These are phyloP conservation scores for Aspergillus leporis DNA, from an alignment of 495 filamentous ascomycete species.

Conservation along the genomic window DNA sequence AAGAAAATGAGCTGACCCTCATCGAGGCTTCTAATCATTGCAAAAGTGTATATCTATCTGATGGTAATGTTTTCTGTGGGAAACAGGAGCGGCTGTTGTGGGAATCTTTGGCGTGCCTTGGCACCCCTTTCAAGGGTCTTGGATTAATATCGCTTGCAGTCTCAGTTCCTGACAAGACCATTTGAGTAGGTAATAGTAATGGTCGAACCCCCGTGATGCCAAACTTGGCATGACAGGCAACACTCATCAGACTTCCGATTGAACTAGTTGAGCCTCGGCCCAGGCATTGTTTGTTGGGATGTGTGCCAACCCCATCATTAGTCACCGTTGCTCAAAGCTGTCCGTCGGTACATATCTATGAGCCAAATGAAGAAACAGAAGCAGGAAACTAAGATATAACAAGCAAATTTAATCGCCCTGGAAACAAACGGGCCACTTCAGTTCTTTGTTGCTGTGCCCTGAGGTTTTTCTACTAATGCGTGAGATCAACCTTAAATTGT, in stretches of 20 bases:
- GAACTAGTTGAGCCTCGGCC: no score
- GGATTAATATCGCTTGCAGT: neutral
- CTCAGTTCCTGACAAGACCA: neutral
- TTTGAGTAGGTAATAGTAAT: neutral
- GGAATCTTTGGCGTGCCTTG: neutral
- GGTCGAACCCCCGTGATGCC: neutral
- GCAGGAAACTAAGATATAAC: neutral
- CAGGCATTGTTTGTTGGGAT: neutral
- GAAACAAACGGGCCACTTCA: neutral
- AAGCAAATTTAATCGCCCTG: neutral
- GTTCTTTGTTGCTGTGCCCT: neutral
- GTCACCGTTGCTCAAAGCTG: neutral
- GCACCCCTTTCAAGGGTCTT: neutral
- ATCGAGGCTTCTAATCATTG: neutral
- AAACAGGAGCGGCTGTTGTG: neutral
- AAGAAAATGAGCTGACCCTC: neutral
- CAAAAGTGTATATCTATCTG: no score
- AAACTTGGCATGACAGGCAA: neutral
- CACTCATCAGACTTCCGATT: no score
- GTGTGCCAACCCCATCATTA: neutral
- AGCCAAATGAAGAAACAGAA: neutral
- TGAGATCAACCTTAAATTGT: neutral
- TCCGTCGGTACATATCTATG: neutral
- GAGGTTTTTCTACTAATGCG: neutral
- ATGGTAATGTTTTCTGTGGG: neutral